These are phyloP conservation scores for Pugionium cornutum DNA, from an alignment of 345 rosid genomes.

Conservation along the genomic window DNA sequence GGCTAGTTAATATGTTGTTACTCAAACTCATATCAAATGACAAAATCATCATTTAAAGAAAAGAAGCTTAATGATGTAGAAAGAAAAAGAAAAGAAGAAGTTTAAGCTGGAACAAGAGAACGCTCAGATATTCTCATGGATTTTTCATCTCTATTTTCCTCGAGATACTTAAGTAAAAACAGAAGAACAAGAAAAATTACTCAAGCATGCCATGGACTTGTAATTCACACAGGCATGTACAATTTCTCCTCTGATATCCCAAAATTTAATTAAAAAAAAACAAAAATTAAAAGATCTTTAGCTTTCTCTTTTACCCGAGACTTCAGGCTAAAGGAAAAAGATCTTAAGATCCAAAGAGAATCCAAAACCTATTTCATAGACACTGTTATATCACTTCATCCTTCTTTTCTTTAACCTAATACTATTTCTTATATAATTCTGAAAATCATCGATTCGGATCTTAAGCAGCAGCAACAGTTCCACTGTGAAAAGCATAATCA, in stretches of 20 bases:
- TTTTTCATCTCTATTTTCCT: no score
- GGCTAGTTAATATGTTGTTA: no score
- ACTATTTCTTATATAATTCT: background rate
- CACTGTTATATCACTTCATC: background rate
- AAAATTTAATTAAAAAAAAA: conserved; percentile 22
- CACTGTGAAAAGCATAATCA: conserved; percentile 33
- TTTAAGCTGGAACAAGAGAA: no score
- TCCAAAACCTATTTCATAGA: background rate
- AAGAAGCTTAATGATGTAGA: no score
- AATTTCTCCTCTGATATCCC: conserved; percentile 17
- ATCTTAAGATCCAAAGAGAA: conserved; percentile 21
- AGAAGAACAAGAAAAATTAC: conserved; percentile 10
- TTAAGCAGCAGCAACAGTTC: conserved; percentile 43
- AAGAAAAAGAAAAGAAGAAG: no score
- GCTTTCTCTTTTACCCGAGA: conserved; percentile 11
- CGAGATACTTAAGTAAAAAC: no score
- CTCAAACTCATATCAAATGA: no score
- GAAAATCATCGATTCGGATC: background rate
- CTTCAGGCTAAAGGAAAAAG: conserved; percentile 25
- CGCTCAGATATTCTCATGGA: background rate
- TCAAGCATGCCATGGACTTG: conserved; percentile 29
- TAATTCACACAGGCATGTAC: conserved; percentile 38
- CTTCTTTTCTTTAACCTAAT: conserved; percentile 19
- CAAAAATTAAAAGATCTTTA: conserved; percentile 12
- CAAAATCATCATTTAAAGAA: no score